phyloP scores from a whole-genome alignment of 331 rosid species.

The Spiraea crenata region DNA sequence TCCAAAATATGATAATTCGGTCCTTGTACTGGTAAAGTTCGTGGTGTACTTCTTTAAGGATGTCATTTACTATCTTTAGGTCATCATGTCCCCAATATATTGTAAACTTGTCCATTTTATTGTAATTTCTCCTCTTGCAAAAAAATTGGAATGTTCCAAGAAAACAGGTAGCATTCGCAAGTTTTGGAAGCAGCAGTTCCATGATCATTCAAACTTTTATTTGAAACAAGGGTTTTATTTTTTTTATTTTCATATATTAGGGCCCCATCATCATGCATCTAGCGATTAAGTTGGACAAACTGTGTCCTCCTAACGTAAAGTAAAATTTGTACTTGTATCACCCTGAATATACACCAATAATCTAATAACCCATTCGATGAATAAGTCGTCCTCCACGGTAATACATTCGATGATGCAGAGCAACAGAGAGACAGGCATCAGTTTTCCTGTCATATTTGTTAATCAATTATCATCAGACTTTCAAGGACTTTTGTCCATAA shows the following conservation, averaged over 20 bases:
- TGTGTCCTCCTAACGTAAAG: not conserved
- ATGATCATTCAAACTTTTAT: not conserved
- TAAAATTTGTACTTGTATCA: not conserved
- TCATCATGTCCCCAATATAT: too few species aligned
- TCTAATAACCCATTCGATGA: not conserved
- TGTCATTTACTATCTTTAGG: too few species aligned
- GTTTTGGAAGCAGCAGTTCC: not conserved
- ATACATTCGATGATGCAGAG: slow-evolving; percentile 9
- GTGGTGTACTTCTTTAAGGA: too few species aligned
- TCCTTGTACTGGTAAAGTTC: too few species aligned
- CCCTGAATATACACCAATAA: not conserved
- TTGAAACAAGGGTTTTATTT: not conserved
- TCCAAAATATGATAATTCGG: too few species aligned
- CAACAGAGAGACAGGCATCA: slow-evolving; percentile 19
- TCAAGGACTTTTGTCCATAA: slow-evolving; percentile 7
- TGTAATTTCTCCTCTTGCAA: too few species aligned
- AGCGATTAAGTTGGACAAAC: not conserved
- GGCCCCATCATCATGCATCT: not conserved
- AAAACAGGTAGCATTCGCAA: not conserved
- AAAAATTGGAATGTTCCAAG: not conserved
- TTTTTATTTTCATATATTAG: not conserved
- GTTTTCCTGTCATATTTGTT: slow-evolving; percentile 18
- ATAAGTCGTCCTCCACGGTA: not conserved
- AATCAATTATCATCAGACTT: slow-evolving; percentile 6
- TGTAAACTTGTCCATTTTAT: too few species aligned